Base-by-base conservation (phyloP, 2,329 filamentous ascomycete genomes). In the Trichoderma sp. region DNA sequence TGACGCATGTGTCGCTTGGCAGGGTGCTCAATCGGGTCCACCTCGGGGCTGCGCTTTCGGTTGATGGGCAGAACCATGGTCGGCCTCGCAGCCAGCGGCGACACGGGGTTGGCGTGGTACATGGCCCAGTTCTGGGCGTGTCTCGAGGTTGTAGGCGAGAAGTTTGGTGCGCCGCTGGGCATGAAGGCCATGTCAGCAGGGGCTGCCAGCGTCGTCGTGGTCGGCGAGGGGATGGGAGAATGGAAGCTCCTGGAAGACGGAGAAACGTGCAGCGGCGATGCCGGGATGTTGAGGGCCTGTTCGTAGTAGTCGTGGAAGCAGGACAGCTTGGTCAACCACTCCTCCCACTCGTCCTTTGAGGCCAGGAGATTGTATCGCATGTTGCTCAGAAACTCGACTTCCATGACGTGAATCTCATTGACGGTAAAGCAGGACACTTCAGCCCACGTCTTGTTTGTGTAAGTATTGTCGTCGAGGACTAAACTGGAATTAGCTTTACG, bases 391-490 rank as follows among this genome's bases (percentile, higher is more conserved):
- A 99, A 99, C 79, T 99, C 96, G n/a, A 99, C 96, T 79, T 99
- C 96, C 96, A 99, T 99, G 56, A 97, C 92, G 78, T 99, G 96
- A 63, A 99, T 97, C 80, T 99, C 96, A 71, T 91, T 89, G 14
- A 98, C 95, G 1, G 92, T 90, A 71, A 99, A 97, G 56, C 92
- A 92, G 0, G 96, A 98, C 13, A 99, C 96, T 76, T 99, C 96
- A 2, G 95, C 96, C 96, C 96, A 99, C 0, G 96, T 99, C 84
- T 98, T 97, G 83, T 99, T 99, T 47, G 96, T 98, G 81, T 99
- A 99, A 0, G 96, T 98, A 79, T 98, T 99, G 80, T 99, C 96
- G 77, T 99, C 96, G 75, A 99, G 83, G 78, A 98, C 91, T 93
- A 71, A 43, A 19, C 35, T 1, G 13, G 33, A 33, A 70, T 79